Percentiles rank a stretch among this genome's conserved stretches.
These are phyloP conservation scores for Calonectria naviculata DNA, from an alignment of 2,329 filamentous ascomycete species.

Conservation along the genomic window DNA sequence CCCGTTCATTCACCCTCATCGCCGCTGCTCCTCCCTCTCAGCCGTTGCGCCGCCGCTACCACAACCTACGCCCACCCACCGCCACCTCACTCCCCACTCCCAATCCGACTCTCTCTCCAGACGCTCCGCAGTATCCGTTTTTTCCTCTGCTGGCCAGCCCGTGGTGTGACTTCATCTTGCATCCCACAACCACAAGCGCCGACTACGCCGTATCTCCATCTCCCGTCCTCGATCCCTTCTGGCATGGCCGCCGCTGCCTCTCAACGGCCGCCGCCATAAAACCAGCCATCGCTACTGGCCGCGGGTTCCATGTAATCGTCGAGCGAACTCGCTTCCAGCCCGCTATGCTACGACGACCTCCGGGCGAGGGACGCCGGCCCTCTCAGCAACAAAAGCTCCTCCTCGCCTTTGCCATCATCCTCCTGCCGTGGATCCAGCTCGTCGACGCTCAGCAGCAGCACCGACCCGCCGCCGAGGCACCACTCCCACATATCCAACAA, in stretches of 20 bases:
- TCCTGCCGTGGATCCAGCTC: slow-evolving; percentile 65
- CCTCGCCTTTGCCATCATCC: slow-evolving; percentile 67
- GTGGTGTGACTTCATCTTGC: slow-evolving; percentile 41
- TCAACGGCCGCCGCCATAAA: slow-evolving; percentile 26
- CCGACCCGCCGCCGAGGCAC: slow-evolving; percentile 41
- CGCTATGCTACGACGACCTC: slow-evolving; percentile 73
- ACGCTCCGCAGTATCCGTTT: slow-evolving; percentile 29
- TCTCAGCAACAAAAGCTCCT: slow-evolving; percentile 58
- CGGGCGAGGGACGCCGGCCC: slow-evolving; percentile 65
- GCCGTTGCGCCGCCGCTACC: not conserved
- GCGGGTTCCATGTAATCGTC: slow-evolving; percentile 40
- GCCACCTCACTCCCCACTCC: slow-evolving; percentile 16
- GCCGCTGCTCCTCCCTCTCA: not conserved
- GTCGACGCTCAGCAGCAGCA: slow-evolving; percentile 75
- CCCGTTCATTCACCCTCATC: slow-evolving; percentile 4
- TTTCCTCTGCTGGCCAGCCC: slow-evolving; percentile 10
- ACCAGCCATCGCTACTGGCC: slow-evolving; percentile 7
- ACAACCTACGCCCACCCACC: slow-evolving; percentile 5
- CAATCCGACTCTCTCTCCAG: slow-evolving; percentile 20
- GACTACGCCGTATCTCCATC: slow-evolving; percentile 17
- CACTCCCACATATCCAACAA: slow-evolving; percentile 30
- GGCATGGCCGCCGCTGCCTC: slow-evolving; percentile 33
- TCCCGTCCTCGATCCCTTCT: slow-evolving; percentile 9
- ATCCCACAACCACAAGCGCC: slow-evolving; percentile 12
- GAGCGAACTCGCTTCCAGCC: slow-evolving; percentile 17